These are phyloP conservation scores for Fusarium praegraminearum DNA, from an alignment of 2,329 filamentous ascomycete genomes.

Conservation along the genomic window DNA sequence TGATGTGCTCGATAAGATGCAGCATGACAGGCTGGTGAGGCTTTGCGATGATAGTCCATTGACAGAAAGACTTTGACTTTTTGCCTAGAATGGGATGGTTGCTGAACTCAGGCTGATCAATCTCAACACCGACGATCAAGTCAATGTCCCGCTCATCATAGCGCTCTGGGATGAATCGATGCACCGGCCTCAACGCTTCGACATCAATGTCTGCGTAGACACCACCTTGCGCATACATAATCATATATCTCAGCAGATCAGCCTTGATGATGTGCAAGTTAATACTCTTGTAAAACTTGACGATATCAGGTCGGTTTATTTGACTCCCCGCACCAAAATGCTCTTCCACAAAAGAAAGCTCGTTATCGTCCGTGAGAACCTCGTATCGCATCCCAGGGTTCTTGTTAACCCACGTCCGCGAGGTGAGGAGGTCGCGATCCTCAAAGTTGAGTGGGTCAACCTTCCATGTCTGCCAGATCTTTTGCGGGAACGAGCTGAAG, in stretches of 20 bases:
- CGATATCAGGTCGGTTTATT: conserved; percentile 72
- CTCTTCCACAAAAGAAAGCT: conserved; percentile 74
- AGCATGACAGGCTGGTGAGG: conserved; percentile 76
- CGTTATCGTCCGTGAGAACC: conserved; percentile 76
- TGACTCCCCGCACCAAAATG: conserved; percentile 76
- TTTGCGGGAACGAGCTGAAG: conserved; percentile 66
- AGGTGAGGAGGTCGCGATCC: conserved; percentile 69
- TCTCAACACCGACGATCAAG: conserved; percentile 77
- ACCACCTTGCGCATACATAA: conserved; percentile 80
- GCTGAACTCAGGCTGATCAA: conserved; percentile 74
- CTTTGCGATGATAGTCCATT: conserved; percentile 81
- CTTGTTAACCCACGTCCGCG: conserved; percentile 73
- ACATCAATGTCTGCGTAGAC: conserved; percentile 71
- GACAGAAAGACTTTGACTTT: conserved; percentile 78
- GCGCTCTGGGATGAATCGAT: conserved; percentile 60
- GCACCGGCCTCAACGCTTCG: conserved; percentile 52
- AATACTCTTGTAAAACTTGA: conserved; percentile 69
- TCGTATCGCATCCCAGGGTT: conserved; percentile 77
- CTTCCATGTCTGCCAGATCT: conserved; percentile 85
- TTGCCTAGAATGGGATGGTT: conserved; percentile 74
- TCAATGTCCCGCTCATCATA: conserved; percentile 74
- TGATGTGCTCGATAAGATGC: conserved; percentile 74
- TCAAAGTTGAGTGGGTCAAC: conserved; percentile 75
- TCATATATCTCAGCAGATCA: conserved; percentile 76
- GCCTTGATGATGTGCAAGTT: conserved; percentile 74